Conservation (phyloP, 2,329 filamentous ascomycete genomes). For the Beauveria australis region DNA sequence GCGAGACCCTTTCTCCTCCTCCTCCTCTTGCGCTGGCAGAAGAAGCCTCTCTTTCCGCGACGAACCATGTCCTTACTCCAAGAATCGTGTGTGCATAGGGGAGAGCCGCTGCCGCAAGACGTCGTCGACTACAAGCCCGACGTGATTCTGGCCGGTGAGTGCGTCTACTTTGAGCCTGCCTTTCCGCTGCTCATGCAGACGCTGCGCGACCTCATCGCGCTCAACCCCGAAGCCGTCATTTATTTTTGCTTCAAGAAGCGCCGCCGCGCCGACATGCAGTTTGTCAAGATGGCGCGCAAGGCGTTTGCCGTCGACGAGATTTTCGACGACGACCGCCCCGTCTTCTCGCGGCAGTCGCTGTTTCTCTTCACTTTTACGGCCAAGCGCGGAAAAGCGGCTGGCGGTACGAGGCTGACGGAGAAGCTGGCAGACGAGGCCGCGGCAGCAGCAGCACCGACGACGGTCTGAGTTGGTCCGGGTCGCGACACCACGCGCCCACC, state of each 20-base stretch:
- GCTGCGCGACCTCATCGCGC: slow-evolving; percentile 61
- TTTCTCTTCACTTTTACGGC: slow-evolving; percentile 53
- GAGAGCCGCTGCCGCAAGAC: slow-evolving; percentile 46
- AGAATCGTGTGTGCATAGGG: slow-evolving; percentile 36
- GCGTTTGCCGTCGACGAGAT: slow-evolving; percentile 56
- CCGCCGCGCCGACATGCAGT: slow-evolving; percentile 69
- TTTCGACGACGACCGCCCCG: slow-evolving; percentile 49
- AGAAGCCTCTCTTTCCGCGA: not conserved
- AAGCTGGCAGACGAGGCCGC: not conserved
- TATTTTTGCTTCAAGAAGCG: slow-evolving; percentile 95
- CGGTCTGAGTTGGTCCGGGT: no score
- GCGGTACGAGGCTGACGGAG: no score
- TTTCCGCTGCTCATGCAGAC: slow-evolving; percentile 82
- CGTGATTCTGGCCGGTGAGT: slow-evolving; percentile 88
- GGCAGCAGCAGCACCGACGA: not conserved
- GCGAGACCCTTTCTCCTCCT: no score
- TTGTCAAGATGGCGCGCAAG: slow-evolving; percentile 63
- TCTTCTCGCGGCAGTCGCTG: slow-evolving; percentile 49
- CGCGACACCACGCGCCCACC: no score
- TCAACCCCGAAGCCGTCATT: slow-evolving; percentile 56
- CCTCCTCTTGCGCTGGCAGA: not conserved
- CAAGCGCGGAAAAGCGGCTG: slow-evolving; percentile 18
- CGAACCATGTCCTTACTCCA: not conserved
- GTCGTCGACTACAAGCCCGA: slow-evolving; percentile 56
- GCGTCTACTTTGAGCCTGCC: slow-evolving; percentile 93